Conservation (phyloP, 306 rosid genomes). For the Vigna reflexopilosa region DNA sequence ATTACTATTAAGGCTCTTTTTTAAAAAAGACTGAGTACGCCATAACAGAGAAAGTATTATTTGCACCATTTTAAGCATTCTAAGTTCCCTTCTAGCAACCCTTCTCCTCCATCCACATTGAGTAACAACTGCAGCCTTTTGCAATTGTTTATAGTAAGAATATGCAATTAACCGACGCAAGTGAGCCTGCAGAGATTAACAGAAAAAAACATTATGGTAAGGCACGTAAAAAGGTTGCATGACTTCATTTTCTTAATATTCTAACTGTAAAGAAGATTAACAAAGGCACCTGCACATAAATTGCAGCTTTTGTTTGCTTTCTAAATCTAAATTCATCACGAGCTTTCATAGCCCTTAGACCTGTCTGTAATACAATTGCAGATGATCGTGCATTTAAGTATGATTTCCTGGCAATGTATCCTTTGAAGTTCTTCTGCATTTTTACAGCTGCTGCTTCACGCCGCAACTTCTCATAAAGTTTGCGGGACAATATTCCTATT, state of each 20-base stretch:
- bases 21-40: slow-evolving; percentile 33
- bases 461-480: slow-evolving; percentile 78
- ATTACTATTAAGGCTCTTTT: slow-evolving; percentile 40
- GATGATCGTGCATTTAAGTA: slow-evolving; percentile 60
- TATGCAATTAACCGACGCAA: slow-evolving; percentile 72
- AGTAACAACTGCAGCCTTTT: slow-evolving; percentile 78
- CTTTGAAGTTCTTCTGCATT: slow-evolving; percentile 82
- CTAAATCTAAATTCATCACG: slow-evolving; percentile 97
- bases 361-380: slow-evolving; percentile 86
- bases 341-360: slow-evolving; percentile 97
- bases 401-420: slow-evolving; percentile 68
- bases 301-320: slow-evolving; percentile 95
- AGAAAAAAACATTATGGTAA: slow-evolving; percentile 35
- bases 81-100: slow-evolving; percentile 93
- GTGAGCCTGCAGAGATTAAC: slow-evolving; percentile 68
- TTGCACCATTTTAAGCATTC: slow-evolving; percentile 91
- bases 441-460: slow-evolving; percentile 93
- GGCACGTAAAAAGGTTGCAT: slow-evolving; percentile 30
- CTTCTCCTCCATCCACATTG: slow-evolving; percentile 98
- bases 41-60: slow-evolving; percentile 40
- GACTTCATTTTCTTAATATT: slow-evolving; percentile 35
- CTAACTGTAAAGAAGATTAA: slow-evolving; percentile 40
- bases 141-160: slow-evolving; percentile 85
- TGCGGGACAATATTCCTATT: slow-evolving; percentile 82
- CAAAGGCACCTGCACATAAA: slow-evolving; percentile 72